These are phyloP conservation scores for Yamadazyma taylorii DNA, from an alignment of 1,139 yeast species.

Conservation along the genomic window DNA sequence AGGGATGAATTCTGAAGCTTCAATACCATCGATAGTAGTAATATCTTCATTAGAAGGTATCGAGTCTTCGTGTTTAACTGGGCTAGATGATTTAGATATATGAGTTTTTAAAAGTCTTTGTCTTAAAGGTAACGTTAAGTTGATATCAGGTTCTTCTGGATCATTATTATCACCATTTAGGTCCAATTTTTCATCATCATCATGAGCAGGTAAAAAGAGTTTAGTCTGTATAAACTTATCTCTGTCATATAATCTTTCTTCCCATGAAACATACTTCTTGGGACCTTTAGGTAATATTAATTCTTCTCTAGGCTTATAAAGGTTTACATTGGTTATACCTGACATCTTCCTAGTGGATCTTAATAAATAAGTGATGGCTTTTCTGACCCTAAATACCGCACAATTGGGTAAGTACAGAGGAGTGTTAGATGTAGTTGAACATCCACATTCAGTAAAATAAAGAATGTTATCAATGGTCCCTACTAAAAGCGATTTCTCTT, in stretches of 20 bases:
- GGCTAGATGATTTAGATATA: background rate
- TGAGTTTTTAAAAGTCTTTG: constrained; percentile 4
- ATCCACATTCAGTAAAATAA: constrained; percentile 62
- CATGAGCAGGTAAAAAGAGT: constrained; percentile 19
- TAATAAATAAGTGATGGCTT: constrained; percentile 56
- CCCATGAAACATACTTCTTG: constrained; percentile 40
- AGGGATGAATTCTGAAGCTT: constrained; percentile 14
- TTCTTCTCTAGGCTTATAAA: constrained; percentile 42
- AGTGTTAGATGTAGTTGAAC: constrained; percentile 49
- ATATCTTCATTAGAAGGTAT: background rate
- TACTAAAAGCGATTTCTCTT: constrained; percentile 54
- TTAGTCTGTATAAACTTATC: constrained; percentile 30
- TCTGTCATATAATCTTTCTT: constrained; percentile 32
- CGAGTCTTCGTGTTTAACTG: background rate
- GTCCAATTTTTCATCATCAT: constrained; percentile 8
- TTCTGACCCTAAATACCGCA: constrained; percentile 59
- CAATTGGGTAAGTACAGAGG: constrained; percentile 40
- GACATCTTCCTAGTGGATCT: constrained; percentile 59
- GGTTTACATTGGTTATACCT: constrained; percentile 37
- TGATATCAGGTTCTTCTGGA: constrained; percentile 6
- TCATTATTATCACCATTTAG: constrained; percentile 1
- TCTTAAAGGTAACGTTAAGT: constrained; percentile 4
- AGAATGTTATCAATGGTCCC: constrained; percentile 61
- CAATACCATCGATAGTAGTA: constrained; percentile 4
- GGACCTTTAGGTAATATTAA: constrained; percentile 34